Evolutionary conservation across 2,329 filamentous ascomycete species (phyloP), one percentile per base, ranked within the genome.

Genomic region (Sclerotinia minor): DNA sequence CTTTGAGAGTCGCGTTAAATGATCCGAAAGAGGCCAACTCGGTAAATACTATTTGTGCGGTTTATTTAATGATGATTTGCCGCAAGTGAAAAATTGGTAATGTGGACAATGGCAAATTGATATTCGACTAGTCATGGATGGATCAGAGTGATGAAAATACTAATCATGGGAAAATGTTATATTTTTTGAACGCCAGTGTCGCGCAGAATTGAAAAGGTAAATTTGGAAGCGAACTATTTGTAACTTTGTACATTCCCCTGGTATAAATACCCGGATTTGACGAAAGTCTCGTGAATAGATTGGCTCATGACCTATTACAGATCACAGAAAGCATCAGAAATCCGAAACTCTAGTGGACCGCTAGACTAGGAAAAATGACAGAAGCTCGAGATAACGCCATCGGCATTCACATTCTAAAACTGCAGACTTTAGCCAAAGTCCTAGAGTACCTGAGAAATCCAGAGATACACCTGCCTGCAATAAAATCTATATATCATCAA

Each of bases 21-120:
- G 53, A 60, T 26, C 64, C 54, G 6, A 52, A 26, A n/a, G 53
- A 66, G 64, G 52, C 44, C 13, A 38, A 13, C 2, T 26, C 55
- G 17, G 55, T 26, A 17, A 58, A 66, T 17, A 66, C 64, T n/a
- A 35, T 66, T 19, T 66, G 64, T 50, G 64, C 64, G 1, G 49
- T 66, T n/a, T 66, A 66, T 29, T 38, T 66, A 21, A 66, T 66
- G 64, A 47, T 60, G 64, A 59, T 66, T 52, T 60, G 52, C 19
- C 38, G 64, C 52, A 15, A 60, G 64, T 15, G 21, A 15, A 9
- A 8, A 4, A 35, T 35, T 44, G 9, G 5, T n/a, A 5, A 35
- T 2, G 1, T n/a, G 8, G 6, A 5, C 17, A 17, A 35, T 35
- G 3, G 17, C 7, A 8, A 24, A 7, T 26, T 60, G 7, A 60